Base-by-base conservation (phyloP, 2,329 filamentous ascomycete genomes). In the Arthrobotrys megalospora region DNA sequence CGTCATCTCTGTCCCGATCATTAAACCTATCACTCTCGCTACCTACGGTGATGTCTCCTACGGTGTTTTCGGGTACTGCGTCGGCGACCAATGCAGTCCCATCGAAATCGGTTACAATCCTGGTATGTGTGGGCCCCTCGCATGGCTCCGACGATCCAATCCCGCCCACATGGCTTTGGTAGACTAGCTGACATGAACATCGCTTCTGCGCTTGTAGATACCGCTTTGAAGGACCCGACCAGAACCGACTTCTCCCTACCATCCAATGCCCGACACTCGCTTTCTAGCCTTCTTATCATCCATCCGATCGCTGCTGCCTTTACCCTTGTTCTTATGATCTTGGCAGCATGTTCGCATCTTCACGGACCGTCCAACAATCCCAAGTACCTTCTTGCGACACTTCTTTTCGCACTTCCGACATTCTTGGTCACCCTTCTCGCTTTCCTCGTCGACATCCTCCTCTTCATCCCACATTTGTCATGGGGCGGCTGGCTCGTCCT, bases 401-500 rank as follows among this genome's bases (percentile, higher is more conserved):
- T 97, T 80, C 94, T 98, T 80, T 88, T 98, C 81, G 91, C 92
- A 72, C 90, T 98, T 79, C 88, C 97, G 62, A 94, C 94, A 7
- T 90, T 98, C 55, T 86, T 98, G 34, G 88, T 96, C 80, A 91
- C 93, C 55, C 88, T 97, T 0, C 88, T 97, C 71, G 92, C 94
- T 24, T 98, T 98, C 85, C 87, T 99, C 28, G 91, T 98, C 82
- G 96, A 99, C 84, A 93, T 98, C 28, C 87, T 99, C 38, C 88
- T 99, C 21, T 99, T 99, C 83, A 92, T 97, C 14, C 96, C 96
- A 58, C 94, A 98, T 84, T 86, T 97, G 86, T 90, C 91, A 83
- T 98, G 94, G 93, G 96, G 94, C 80, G 94, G 94, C 76, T 99
- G 95, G 88, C 90, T 98, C 81, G 94, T 97, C 14, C 88, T 98